Evolutionary conservation across 768 basidiomycete genomes (phyloP), one percentile per base, ranked within the genome.

Genomic region (Xerocomus potaroensis): DNA sequence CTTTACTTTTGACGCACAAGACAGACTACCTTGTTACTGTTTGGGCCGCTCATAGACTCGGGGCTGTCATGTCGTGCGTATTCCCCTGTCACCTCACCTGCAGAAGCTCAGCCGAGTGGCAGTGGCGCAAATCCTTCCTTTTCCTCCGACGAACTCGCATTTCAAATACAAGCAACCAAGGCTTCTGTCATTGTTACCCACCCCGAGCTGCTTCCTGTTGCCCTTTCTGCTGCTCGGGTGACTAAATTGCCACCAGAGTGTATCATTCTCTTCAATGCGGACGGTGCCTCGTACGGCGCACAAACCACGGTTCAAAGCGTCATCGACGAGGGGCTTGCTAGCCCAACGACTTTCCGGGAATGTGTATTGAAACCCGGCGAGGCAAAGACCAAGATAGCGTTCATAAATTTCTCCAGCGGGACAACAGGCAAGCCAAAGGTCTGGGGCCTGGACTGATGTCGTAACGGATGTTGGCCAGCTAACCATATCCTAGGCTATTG

Each of bases 341-440:
- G 60, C 32, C 59, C 64, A 2, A 52, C 63, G 1, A 43, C 59
- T 9, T 84, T 77, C 49, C 64, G 63, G 6, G 84, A 87, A 59
- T 69, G 74, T 23, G 71, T 53, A 29, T 63, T 88, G 33, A 60
- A 49, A 3, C 71, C 72, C 0, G 81, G 82, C 2, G 86, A 88
- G 64, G 84, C 69, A 15, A 84, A 72, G 63, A 81, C 75, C 10
- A 88, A 84, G 59, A 59, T 87, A 12, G 86, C 87, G 0, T 79
- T 87, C 50, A 65, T 87, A 22, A 80, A 75, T 58, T 87, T 87
- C 58, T 87, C 84, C 0, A 86, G 84, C 18, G 83, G 83, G 19
- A 89, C 86, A 0, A 89, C 87, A 2, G 86, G 87, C 1, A 77
- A 70, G 49, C 86, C 87, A 0, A 85, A 88, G 77, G 82, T 80